These are phyloP conservation scores for Lepiota brunneoincarnata DNA, from an alignment of 768 basidiomycete genomes.

Conservation along the genomic window DNA sequence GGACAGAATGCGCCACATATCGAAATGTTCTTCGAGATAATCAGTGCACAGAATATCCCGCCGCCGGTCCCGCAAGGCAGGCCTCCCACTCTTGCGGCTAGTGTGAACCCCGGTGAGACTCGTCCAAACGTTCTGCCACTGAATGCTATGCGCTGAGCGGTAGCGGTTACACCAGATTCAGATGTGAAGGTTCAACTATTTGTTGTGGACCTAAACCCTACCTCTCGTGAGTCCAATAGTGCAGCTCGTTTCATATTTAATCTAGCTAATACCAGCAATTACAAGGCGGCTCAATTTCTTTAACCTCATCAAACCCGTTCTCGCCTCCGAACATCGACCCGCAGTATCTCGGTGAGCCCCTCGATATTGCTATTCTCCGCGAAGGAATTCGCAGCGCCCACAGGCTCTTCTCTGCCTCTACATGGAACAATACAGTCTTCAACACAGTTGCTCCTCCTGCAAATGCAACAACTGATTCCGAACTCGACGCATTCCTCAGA, in stretches of 20 bases:
- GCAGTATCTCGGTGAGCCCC: conserved; percentile 15
- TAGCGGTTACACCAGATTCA: too few species aligned
- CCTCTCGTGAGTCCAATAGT: not conserved
- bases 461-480: conserved; percentile 18
- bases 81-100: not conserved
- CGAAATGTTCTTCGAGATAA: not conserved
- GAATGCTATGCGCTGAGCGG: too few species aligned
- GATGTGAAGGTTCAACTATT: not conserved
- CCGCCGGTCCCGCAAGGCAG: not conserved
- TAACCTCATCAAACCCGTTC: conserved; percentile 42
- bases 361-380: conserved; percentile 21
- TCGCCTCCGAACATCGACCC: conserved; percentile 42
- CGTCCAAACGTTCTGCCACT: too few species aligned
- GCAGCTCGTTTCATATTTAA: not conserved
- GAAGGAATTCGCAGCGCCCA: conserved; percentile 17
- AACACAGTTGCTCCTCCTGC: not conserved
- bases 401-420: conserved; percentile 18
- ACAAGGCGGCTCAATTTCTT: conserved; percentile 16
- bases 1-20: conserved; percentile 7
- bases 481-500: conserved; percentile 19
- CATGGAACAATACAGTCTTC: conserved; percentile 15
- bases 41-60: not conserved
- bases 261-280: not conserved
- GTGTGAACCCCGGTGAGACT: not conserved
- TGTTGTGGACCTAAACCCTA: not conserved